Evolutionary conservation across 768 basidiomycete species (phyloP), one percentile per base, ranked within the genome.

Genomic region (Astraeus odoratus): DNA sequence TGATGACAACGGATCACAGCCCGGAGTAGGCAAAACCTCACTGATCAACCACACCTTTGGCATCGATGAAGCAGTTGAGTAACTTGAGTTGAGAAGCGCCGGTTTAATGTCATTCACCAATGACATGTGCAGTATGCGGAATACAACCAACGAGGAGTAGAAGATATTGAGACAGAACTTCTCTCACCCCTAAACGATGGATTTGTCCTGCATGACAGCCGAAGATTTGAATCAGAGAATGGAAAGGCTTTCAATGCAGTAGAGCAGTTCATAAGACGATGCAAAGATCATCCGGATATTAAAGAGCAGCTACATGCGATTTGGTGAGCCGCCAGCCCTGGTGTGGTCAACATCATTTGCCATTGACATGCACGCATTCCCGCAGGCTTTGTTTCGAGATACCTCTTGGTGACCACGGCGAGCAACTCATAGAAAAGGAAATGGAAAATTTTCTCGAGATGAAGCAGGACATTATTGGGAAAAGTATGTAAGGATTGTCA

Each of bases 131-230:
- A 44, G 33, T 15, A 19, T 0, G 24, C 26, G n/a, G 24, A 6
- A 19, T 16, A 36, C 13, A 24, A 30, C 29, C 25, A 26, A 29
- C 39, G 16, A 18, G 39, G 27, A 5, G 10, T 41, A 33, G 48
- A 42, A 25, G 25, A 23, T 25, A 54, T 54, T 22, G 40, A 54
- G n/a, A 24, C 23, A 1, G 53, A 51, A 26, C 23, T 54, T 20
- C 31, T 35, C 26, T 51, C 53, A 12, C 23, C 9, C 16, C 24
- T 46, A 25, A 54, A 54, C 24, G 8, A 29, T 3, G 33, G 27
- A 20, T 42, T 54, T 35, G 29, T 54, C 26, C 49, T 54, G 2
- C 52, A 54, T 24, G 52, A 54, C 19, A 54, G 52, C 26, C 24
- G 35, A 41, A 53, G 52, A 5, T 54, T 54, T 22, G 52, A 54